Evolutionary conservation across 2,329 filamentous ascomycete genomes (phyloP), one percentile per base, ranked within the genome.

Genomic region (Ceratocystis albifundus): DNA sequence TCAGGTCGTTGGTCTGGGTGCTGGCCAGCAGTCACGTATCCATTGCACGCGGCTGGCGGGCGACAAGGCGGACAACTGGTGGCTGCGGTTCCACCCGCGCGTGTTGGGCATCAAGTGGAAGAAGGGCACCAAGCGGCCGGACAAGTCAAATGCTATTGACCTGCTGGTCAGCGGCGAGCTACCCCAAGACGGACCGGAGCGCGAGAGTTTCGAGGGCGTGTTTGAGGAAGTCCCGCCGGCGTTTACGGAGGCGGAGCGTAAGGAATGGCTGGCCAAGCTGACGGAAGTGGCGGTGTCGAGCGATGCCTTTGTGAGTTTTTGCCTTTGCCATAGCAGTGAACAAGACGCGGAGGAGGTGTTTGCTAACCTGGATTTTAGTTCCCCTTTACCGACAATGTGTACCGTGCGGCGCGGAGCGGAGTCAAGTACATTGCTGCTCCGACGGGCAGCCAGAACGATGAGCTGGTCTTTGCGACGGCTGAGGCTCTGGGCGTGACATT

Each of bases 1-100:
- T 61, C 94, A 97, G 78, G 84, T 97, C 72, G 83, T 99, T 71
- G 94, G 94, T 70, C 86, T 99, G 66, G 94, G 94, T 70, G 94
- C 94, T 66, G 94, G 94, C 68, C 94, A 99, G 78, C 94, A 99
- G 79, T 96, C 90, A 69, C 88, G 94, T 71, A 99, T 99, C 72
- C 94, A 99, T 83, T 99, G 94, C 84, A 99, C 94, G 53, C 88
- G 94, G 70, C 85, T 99, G 64, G 94, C 94, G 10, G 94, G 94
- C 68, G 93, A 97, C 81, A 99, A 99, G 82, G 90, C 92, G 62
- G 94, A 99, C 78, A 96, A 96, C 82, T 97, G 93, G 93, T 99
- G 93, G 94, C 88, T 99, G 82, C 89, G 94, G 73, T 97, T 97
- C 85, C 89, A 96, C 80, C 87, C 90, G 71, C 88, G 90, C 65